Base-by-base conservation (phyloP, 2,329 filamentous ascomycete species). In the Claviceps paspali region DNA sequence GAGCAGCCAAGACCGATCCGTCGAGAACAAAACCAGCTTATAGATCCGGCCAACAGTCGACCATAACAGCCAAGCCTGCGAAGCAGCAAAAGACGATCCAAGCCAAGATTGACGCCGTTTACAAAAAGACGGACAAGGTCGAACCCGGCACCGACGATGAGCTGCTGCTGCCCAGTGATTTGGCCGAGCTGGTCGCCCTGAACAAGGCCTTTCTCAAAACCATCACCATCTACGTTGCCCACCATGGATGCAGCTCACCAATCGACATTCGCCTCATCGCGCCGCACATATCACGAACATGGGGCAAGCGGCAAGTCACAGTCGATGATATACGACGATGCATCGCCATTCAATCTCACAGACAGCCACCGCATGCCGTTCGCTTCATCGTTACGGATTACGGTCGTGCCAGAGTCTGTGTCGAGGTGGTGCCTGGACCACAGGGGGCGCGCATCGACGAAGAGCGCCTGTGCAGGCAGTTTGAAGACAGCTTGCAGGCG, bases 301-400 rank as follows among this genome's bases (percentile, higher is more conserved):
- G 81, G 81, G 78, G 79, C 41, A 84, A 81, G 59, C 68, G 79
- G 23, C 66, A 67, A 39, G 78, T 85, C 12, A 70, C 65, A 0
- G 58, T 70, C 0, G 70, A 75, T 29, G 81, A 87, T 48, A 62
- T 86, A 33, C 73, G 74, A 43, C 66, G 72, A 42, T 71, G 78
- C 43, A 56, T 87, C 17, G 79, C 77, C 34, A 59, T 85, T n/a
- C 65, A 78, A 9, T 53, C 50, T 2, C 55, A 58, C 12, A 27
- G 29, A 42, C 61, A 60, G 4, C 30, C 46, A 18, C 37, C 48
- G 26, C 36, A 41, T 6, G 31, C 44, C 24, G 55, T 58, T 2
- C 62, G 61, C 3, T 66, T 67, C 43, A 59, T 61, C 38, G 49
- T 73, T 8, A 55, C 61, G 21, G 65, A 70, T 50, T 72, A 71